Conservation (phyloP, 208 protist species). For the Tritrichomonas foetus region DNA sequence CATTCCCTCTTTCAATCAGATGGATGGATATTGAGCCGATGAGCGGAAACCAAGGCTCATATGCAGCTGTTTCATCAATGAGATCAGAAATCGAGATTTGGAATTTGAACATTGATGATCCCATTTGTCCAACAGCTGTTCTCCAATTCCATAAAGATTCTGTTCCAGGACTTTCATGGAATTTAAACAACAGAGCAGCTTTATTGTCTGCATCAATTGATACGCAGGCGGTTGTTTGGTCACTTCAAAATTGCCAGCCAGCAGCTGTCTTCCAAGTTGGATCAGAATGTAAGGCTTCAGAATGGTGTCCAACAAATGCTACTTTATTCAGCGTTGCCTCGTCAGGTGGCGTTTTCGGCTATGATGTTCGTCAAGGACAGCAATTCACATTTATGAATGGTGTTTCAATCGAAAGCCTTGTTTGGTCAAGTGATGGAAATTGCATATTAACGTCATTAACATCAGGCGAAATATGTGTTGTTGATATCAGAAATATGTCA, state of each 20-base stretch:
- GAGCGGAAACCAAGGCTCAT: neutral
- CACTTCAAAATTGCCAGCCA: neutral
- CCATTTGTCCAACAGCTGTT: neutral
- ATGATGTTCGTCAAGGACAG: neutral
- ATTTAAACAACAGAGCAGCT: neutral
- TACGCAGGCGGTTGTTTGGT: neutral
- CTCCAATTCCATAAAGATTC: neutral
- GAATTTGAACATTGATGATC: neutral
- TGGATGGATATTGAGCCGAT: neutral
- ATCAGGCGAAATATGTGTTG: neutral
- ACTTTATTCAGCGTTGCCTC: neutral
- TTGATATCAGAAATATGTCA: neutral
- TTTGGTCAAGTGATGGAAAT: neutral
- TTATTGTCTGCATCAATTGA: conserved; percentile 27
- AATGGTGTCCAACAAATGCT: neutral
- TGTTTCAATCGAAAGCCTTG: neutral
- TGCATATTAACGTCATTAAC: neutral
- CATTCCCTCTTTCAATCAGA: neutral
- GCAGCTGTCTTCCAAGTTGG: neutral
- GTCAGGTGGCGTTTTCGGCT: neutral
- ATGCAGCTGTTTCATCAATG: neutral
- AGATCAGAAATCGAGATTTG: neutral
- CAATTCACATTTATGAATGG: neutral
- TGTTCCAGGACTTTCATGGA: conserved; percentile 35
- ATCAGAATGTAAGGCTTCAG: neutral